phyloP scores from a whole-genome alignment of 805 yeast genomes.

The Barnettozyma sp. region DNA sequence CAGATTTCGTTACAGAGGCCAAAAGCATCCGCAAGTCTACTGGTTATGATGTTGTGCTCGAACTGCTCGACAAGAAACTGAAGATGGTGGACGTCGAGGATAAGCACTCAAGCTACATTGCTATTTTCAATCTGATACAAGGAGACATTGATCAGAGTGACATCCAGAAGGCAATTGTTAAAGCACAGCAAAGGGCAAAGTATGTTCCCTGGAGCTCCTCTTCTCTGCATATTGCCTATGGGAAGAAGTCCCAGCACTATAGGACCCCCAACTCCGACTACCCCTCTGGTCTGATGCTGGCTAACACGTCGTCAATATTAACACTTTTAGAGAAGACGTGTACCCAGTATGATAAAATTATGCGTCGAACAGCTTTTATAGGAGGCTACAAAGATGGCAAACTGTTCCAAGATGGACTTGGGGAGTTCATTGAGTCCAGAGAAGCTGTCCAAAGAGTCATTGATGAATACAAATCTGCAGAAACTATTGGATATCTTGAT shows the following conservation, averaged over 20 bases:
- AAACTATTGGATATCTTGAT: constrained; percentile 40
- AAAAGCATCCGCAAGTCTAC: constrained; percentile 61
- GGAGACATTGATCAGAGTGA: constrained; percentile 63
- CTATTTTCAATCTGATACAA: constrained; percentile 63
- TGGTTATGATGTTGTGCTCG: constrained; percentile 79
- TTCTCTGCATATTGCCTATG: constrained; percentile 69
- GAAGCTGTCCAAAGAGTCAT: constrained; percentile 69
- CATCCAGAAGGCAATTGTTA: constrained; percentile 56
- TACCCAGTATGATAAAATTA: constrained; percentile 72
- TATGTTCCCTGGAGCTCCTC: constrained; percentile 87
- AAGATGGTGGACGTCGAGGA: constrained; percentile 54
- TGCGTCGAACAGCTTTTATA: constrained; percentile 75
- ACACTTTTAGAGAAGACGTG: constrained; percentile 60
- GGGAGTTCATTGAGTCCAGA: constrained; percentile 73
- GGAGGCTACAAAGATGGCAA: constrained; percentile 56
- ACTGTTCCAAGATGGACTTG: constrained; percentile 33
- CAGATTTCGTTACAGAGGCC: constrained; percentile 56
- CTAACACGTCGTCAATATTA: constrained; percentile 74
- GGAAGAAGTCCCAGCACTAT: constrained; percentile 59
- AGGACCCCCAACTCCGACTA: constrained; percentile 31
- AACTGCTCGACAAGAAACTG: constrained; percentile 69
- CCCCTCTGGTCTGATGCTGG: constrained; percentile 75
- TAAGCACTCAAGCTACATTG: constrained; percentile 48
- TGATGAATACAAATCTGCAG: constrained; percentile 71
- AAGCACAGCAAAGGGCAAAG: constrained; percentile 57